Evolutionary conservation across 441 rosid genomes (phyloP), one percentile per base, ranked within the genome.

Genomic region (Gossypium davidsonii): DNA sequence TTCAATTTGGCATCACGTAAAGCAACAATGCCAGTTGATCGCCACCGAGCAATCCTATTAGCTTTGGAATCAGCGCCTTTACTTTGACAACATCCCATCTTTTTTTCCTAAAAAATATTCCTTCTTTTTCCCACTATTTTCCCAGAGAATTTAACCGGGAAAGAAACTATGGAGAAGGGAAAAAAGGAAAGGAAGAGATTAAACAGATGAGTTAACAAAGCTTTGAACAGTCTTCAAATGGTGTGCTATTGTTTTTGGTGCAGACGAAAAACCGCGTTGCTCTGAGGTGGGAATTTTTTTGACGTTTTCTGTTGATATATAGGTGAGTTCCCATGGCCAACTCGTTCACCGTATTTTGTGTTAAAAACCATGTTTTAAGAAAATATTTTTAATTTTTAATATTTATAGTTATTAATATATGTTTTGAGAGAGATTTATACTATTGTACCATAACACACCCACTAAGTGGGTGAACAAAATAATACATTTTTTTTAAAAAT

Each of bases 21-120:
- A 18, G 91, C 94, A 70, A 94, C 93, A 77, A 94, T 92, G 81
- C 96, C 97, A 25, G 97, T 92, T 60, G 97, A 89, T 77, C 98
- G 93, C 98, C 97, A 92, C 17, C 97, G 87, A 11, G 91, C 80
- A 64, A 85, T 39, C 83, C 93, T 84, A 68, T 59, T 78, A 34
- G 92, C 90, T 79, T 89, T 92, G 67, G 92, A 84, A 78, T 88
- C 94, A 3, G 84, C 90, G 75, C 79, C 70, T 78, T 82, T 89
- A 92, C 97, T 94, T 56, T 62, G 74, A 73, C 88, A 90, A 78
- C 95, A 90, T 68, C 97, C 97, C 97, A 94, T 94, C 68, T 63
- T 76, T 37, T 74, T 46, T 44, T 63, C n/a, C 51, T 21, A 14
- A 1, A 34, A 62, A 62, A 6, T 61, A 1, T 26, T 59, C 64